Percentiles rank a stretch among this genome's conserved stretches.
These are phyloP conservation scores for Blastobotrys persicus DNA, from an alignment of 1,139 yeast genomes.

Conservation along the genomic window DNA sequence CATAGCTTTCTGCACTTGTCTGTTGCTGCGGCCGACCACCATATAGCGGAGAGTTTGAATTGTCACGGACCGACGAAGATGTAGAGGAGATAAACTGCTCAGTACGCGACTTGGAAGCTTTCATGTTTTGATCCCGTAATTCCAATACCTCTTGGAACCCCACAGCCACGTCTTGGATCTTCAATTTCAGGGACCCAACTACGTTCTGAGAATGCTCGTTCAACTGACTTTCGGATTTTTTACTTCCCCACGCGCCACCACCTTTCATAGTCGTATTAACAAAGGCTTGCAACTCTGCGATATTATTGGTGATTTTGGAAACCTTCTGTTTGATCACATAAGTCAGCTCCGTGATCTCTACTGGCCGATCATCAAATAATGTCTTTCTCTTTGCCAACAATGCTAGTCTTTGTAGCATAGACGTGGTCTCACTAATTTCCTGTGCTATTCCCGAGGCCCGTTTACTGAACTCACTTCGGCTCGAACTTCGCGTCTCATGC, in stretches of 20 bases:
- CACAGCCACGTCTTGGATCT: conserved; percentile 88
- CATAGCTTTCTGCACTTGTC: conserved; percentile 20
- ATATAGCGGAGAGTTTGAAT: conserved; percentile 29
- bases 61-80: conserved; percentile 33
- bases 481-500: conserved; percentile 23
- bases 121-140: conserved; percentile 78
- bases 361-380: conserved; percentile 91
- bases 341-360: conserved; percentile 89
- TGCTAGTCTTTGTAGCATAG: conserved; percentile 76
- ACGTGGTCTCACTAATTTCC: conserved; percentile 88
- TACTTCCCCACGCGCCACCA: conserved; percentile 33
- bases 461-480: conserved; percentile 63
- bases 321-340: conserved; percentile 92
- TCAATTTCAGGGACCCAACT: conserved; percentile 78
- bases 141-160: conserved; percentile 87
- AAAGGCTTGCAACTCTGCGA: conserved; percentile 59
- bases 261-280: conserved; percentile 25
- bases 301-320: conserved; percentile 74
- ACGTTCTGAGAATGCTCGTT: conserved; percentile 80
- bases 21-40: conserved; percentile 12
- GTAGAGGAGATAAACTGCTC: conserved; percentile 72
- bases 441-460: conserved; percentile 84
- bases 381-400: conserved; percentile 83
- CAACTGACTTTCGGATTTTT: conserved; percentile 56
- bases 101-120: conserved; percentile 75